Evolutionary conservation across 192 early-diverging fungal species (phyloP), one percentile per base, ranked within the genome.

Genomic region (Glomus cerebriforme): DNA sequence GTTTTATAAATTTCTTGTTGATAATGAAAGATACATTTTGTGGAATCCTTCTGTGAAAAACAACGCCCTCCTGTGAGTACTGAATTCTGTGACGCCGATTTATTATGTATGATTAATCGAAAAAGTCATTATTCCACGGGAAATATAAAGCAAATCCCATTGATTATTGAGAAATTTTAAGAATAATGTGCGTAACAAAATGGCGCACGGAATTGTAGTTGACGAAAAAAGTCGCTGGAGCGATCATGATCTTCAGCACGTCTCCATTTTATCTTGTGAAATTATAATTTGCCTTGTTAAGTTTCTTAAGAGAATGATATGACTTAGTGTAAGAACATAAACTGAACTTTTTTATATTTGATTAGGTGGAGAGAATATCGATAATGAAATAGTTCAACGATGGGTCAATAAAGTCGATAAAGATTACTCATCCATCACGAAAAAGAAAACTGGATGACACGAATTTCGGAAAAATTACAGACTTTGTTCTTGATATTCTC

Each of bases 281-380:
- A 43, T 49, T 24, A 29, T 49, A 12, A 27, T 71, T 15, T 71
- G 69, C n/a, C 39, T 71, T 27, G 67, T 34, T 69, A 43, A 69
- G 37, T 39, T 39, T 2, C 2, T 47, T 15, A 47, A 12, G 45
- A 47, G 12, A 47, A 12, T 47, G 0, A 47, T 47, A n/a, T n/a
- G n/a, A n/a, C n/a, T n/a, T n/a, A n/a, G n/a, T 47, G 13, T 47
- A 12, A 47, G 29, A 63, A 43, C 43, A 54, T 67, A 67, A 77
- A 54, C 76, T 77, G 75, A 77, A n/a, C n/a, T 67, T 77, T 77
- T 77, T 77, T 76, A 72, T 62, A 62, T 77, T 32, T 32, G 19
- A 68, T 24, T 67, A 77, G 64, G 64, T 12, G 43, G 63, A 54
- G 75, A 65, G 54, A 68, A 67, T 31, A 24, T 67, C 58, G 31